These are phyloP conservation scores for Fagopyrum esculentum DNA, from an alignment of 148 eudicot species.

Conservation along the genomic window DNA sequence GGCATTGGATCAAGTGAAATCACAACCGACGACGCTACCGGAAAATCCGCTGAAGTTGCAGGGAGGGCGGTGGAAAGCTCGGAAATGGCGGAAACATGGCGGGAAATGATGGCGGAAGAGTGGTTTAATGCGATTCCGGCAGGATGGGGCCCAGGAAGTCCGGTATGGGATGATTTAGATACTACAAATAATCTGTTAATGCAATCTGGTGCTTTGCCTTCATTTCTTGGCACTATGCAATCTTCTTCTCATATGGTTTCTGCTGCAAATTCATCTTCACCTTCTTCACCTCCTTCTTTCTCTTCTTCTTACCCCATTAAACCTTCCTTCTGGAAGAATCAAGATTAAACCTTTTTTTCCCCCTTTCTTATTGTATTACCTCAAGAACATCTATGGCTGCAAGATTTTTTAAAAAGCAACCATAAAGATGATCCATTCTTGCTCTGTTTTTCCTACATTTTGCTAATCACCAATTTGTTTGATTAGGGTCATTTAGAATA, in stretches of 20 bases:
- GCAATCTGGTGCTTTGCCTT: conserved; percentile 15
- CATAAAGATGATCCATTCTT: background rate
- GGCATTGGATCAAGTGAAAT: background rate
- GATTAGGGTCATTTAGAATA: background rate
- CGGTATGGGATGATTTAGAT: conserved; percentile 83
- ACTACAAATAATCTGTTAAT: conserved; percentile 22
- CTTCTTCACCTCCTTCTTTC: conserved; percentile 29
- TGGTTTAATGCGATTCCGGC: conserved; percentile 78
- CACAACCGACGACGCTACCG: conserved; percentile 9
- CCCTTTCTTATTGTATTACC: background rate
- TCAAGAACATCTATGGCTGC: background rate
- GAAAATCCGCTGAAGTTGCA: background rate
- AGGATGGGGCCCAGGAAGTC: conserved; percentile 45
- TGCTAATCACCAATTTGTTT: background rate
- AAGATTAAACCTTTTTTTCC: background rate
- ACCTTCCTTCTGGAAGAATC: conserved; percentile 37
- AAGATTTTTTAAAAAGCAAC: background rate
- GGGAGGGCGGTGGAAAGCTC: background rate
- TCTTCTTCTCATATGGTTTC: background rate
- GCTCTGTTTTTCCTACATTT: background rate
- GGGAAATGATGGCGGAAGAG: conserved; percentile 61
- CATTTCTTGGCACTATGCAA: conserved; percentile 15
- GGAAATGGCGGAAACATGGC: conserved; percentile 39
- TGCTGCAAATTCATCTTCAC: background rate
- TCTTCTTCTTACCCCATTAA: conserved; percentile 40